Evolutionary conservation across 2,329 filamentous ascomycete species (phyloP), one percentile per base, ranked within the genome.

Genomic region (Colletotrichum sp.): DNA sequence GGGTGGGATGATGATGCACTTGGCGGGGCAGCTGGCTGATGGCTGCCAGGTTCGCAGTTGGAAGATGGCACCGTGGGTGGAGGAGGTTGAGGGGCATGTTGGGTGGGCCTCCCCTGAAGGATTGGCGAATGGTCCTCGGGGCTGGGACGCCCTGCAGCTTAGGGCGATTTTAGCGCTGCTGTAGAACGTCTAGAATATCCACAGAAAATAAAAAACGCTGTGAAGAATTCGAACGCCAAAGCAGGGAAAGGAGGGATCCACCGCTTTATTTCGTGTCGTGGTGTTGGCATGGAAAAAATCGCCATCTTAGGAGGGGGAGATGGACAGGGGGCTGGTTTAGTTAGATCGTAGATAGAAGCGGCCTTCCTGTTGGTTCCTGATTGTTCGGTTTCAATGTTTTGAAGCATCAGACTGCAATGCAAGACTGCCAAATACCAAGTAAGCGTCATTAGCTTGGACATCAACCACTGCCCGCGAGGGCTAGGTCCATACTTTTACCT

Each of bases 1-100:
- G 21, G 21, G 74, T 76, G 71, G 74, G 71, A 69, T 74, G 74
- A 76, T 68, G 70, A 76, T 74, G 74, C 64, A 69, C 49, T 65
- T 63, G 49, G 74, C 65, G 70, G 74, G 74, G 74, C 70, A 69
- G 8, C 18, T 63, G 15, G 36, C 32, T 44, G 15, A 62, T 49
- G 32, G 63, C 69, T 72, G 55, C 73, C 73, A 68, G 63, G 44
- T 67, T 68, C 57, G 57, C 63, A 26, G 24, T 52, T 68, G 39
- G 30, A 24, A 57, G 18, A 18, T 24, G 44, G 44, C 44, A 21
- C 44, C n/a, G 44, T 52, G n/a, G 60, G 59, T 71, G 72, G 72
- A 52, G 72, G 72, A 49, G 44, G 34, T 34, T 44, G 30, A 36
- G 44, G 67, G 52, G n/a, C 28, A 24, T 13, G 10, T n/a, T 34